Evolutionary conservation across 177 flowering plant genomes (phyloP).

Genomic region (Vitis hybrid): DNA sequence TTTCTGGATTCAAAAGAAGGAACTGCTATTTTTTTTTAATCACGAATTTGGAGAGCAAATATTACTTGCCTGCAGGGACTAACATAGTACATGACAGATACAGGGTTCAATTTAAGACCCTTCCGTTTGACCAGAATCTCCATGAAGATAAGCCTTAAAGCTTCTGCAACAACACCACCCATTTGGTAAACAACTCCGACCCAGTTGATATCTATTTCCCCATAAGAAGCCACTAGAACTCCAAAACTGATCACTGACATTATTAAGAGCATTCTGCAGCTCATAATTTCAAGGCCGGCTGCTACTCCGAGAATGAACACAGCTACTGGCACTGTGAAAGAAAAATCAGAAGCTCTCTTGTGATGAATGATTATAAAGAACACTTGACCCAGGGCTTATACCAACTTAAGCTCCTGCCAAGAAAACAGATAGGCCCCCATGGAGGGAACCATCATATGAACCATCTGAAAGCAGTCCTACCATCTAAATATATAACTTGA

Average conservation of each 20-base stretch:
- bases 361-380: neutral
- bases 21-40: neutral
- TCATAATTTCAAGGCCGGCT: conserved; percentile 91
- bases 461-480: neutral
- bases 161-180: conserved; percentile 99
- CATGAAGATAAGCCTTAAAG: conserved; percentile 96
- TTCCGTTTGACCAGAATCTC: conserved; percentile 93
- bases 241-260: conserved; percentile 97
- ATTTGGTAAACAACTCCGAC: conserved; percentile 97
- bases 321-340: conserved; percentile 91
- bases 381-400: neutral
- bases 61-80: conserved; percentile 94
- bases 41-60: neutral
- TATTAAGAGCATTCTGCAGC: conserved; percentile 89
- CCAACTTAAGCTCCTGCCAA: neutral
- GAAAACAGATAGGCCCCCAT: neutral
- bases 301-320: conserved; percentile 91
- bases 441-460: neutral
- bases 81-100: conserved; percentile 93
- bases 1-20: neutral
- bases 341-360: conserved; percentile 10
- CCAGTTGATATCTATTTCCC: conserved; percentile 91
- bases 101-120: conserved; percentile 84
- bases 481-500: neutral
- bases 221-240: conserved; percentile 94